Evolutionary conservation across 176 grass and related monocot species (phyloP), one percentile per base, ranked within the genome.

Genomic region (Musa troglodytarum): DNA sequence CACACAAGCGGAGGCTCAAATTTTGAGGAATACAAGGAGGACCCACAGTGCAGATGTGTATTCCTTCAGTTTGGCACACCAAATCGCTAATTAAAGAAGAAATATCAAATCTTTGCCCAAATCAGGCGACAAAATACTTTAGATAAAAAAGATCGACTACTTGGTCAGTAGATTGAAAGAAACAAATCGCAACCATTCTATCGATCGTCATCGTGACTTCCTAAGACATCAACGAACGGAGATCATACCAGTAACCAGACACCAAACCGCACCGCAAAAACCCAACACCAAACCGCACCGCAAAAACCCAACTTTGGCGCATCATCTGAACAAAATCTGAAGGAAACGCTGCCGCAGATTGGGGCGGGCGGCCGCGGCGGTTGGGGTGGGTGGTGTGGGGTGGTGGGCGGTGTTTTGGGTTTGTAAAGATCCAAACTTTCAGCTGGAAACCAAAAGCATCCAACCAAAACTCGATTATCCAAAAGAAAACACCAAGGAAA

Each of bases 381-480:
- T 28, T 28, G 26, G 26, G 26, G 26, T 22, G 22, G 22, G 22
- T 22, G 22, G 22, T 22, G 22, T 0, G 29, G 29, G 26, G 1
- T 0, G 29, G 29, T 29, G 29, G 29, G 29, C 3, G 29, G 29
- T 29, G 29, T 2, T 43, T 2, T 28, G 26, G 34, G 34, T 43
- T 14, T 11, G 68, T 11, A 70, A 51, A 70, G 51, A 50, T 25
- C 49, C 11, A 20, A 70, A 70, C 68, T 70, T 70, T 70, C 68
- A 8, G 29, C 43, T 20, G 28, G 1, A 49, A 49, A 69, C 1
- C 13, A 13, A 49, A 50, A 9, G 2, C 23, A 6, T 12, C 63
- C 63, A 16, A 69, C 15, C 66, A 14, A 70, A 70, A 70, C 17
- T 8, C 34, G 51, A 49, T 51, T 50, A 9, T n/a, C 15, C 68